phyloP scores from a whole-genome alignment of 208 protist genomes.

The Polymyxa betae region DNA sequence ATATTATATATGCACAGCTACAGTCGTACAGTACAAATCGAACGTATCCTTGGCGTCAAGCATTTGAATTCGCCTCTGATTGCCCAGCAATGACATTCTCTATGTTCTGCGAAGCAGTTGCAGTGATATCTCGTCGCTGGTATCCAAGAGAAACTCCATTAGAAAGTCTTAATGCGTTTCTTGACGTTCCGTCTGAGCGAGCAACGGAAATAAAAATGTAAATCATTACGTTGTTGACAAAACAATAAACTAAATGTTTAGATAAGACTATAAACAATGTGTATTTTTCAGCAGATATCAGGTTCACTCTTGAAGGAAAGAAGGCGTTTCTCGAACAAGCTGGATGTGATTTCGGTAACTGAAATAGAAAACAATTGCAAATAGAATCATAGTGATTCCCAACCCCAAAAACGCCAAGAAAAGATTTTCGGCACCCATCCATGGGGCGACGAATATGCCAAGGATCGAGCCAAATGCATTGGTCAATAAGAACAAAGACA shows the following conservation, averaged over 20 bases:
- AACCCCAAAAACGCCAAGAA: background rate
- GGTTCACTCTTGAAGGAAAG: no score
- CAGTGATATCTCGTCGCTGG: background rate
- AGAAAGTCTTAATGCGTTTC: background rate
- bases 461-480: background rate
- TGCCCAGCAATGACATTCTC: conserved; percentile 7
- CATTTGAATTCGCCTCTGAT: background rate
- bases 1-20: background rate
- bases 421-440: background rate
- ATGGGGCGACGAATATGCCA: background rate
- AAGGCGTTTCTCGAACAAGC: no score
- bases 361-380: background rate
- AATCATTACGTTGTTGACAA: no score
- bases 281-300: no score
- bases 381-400: background rate
- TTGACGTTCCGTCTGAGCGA: no score
- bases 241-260: no score
- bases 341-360: background rate
- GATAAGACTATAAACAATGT: no score
- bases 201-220: no score
- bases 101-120: background rate
- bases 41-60: background rate
- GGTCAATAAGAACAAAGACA: conserved; percentile 3
- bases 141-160: background rate
- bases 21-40: background rate